Evolutionary conservation across 2,329 filamentous ascomycete genomes (phyloP), one percentile per base, ranked within the genome.

Genomic region (Penicillium psychrosexuale): DNA sequence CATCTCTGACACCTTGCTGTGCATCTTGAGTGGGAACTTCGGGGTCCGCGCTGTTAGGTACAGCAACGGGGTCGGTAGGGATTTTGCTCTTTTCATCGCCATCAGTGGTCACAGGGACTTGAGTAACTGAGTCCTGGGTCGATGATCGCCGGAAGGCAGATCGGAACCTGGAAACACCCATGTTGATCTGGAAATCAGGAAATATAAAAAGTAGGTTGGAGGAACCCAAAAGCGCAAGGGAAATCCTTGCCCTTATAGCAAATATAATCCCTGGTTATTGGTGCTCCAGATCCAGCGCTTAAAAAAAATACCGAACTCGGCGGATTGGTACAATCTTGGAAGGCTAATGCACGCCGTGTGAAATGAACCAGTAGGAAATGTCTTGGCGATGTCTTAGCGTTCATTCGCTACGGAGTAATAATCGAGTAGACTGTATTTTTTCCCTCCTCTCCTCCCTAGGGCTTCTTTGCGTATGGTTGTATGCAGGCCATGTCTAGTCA

Each of bases 1-100:
- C 49, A 24, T 53, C 46, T 27, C 39, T 52, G 34, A 58, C 53
- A 46, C 59, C 57, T 1, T 57, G 51, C 45, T 58, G 59, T 37
- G 12, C 4, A 33, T 43, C 45, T 37, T 51, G 47, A 1, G 52
- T 54, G 12, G 47, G 52, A 33, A 45, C 17, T 28, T 51, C 47
- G 1, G 47, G 47, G 19, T 54, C 45, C 11, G 45, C 34, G 5
- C 22, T 34, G 8, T 50, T 44, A 5, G 46, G 19, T 13, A 36
- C 12, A 19, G 22, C 40, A 36, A 37, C 34, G 22, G 28, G 8
- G 12, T 45, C 52, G 3, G 33, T 30, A 12, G 52, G 19, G 1
- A 39, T 6, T 13, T 54, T 39, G 8, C 27, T 36, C 15, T 54
- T 54, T 28, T 17, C n/a, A 33, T 54, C 47, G 27, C 22, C 27